Percentiles rank a stretch among this genome's conserved stretches.
phyloP scores from a whole-genome alignment of 2,329 filamentous ascomycete species.

The Stagonosporopsis vannaccii region DNA sequence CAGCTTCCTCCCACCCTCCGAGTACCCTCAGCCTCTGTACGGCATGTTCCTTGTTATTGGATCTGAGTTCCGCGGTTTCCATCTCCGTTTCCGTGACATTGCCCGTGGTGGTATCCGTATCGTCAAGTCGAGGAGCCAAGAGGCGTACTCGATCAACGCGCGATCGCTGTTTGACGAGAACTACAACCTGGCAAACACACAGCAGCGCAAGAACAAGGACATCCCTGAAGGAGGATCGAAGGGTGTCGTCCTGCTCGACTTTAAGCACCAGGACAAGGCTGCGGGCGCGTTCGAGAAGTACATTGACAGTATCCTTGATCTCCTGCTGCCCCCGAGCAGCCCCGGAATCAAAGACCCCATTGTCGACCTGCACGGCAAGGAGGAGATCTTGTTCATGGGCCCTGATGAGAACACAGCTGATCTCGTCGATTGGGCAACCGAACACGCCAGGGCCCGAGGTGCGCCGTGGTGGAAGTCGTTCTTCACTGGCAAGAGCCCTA shows the following conservation, averaged over 20 bases:
- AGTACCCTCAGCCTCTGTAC: conserved; percentile 92
- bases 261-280: conserved; percentile 91
- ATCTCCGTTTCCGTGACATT: conserved; percentile 96
- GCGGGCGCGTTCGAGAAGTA: conserved; percentile 98
- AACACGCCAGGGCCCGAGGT: conserved; percentile 84
- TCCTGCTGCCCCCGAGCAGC: conserved; percentile 85
- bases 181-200: conserved; percentile 96
- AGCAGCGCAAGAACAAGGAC: conserved; percentile 99
- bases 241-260: conserved; percentile 93
- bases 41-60: conserved; percentile 99
- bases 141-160: conserved; percentile 95
- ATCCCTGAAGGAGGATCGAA: conserved; percentile 98
- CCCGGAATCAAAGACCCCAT: conserved; percentile 99
- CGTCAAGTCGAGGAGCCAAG: conserved; percentile 95
- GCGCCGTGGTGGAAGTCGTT: conserved; percentile 99
- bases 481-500: conserved; percentile 98
- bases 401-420: conserved; percentile 99
- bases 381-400: conserved; percentile 98
- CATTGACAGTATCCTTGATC: conserved; percentile 96
- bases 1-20: conserved; percentile 84
- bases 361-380: conserved; percentile 91
- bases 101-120: conserved; percentile 97
- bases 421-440: conserved; percentile 97
- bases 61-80: conserved; percentile 95
- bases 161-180: conserved; percentile 98